phyloP scores from a whole-genome alignment of 257 asterid species.

The Eustoma russellianum region DNA sequence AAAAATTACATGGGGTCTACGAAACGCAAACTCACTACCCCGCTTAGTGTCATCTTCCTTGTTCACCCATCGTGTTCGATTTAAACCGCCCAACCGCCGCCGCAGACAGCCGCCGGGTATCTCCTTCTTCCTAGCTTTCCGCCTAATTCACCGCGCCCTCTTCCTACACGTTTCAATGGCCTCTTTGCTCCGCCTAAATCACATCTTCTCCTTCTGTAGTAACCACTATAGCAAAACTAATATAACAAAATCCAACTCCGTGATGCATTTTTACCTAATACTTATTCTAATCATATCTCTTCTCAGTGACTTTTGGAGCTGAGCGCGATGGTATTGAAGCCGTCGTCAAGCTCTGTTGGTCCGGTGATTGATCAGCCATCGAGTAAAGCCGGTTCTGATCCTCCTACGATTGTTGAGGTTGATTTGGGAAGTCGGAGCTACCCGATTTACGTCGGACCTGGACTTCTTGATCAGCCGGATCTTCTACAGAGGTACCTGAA shows the following conservation, averaged over 20 bases:
- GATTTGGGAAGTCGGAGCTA: slow-evolving; percentile 95
- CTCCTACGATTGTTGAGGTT: slow-evolving; percentile 64
- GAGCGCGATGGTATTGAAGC: slow-evolving; percentile 23
- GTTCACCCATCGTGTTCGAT: slow-evolving; percentile 3
- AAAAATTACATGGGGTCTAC: not conserved
- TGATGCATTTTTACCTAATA: slow-evolving; percentile 28
- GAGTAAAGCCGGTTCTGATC: slow-evolving; percentile 31
- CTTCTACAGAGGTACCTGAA: slow-evolving; percentile 64
- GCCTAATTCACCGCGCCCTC: slow-evolving; percentile 14
- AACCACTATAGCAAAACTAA: slow-evolving; percentile 7
- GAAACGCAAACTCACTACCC: slow-evolving; percentile 6
- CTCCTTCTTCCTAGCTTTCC: not conserved
- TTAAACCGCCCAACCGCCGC: not conserved
- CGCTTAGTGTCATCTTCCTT: not conserved
- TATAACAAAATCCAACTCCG: slow-evolving; percentile 16
- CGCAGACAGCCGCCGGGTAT: not conserved
- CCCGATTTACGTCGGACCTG: slow-evolving; percentile 95
- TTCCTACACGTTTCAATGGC: slow-evolving; percentile 4
- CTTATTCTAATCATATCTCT: slow-evolving; percentile 22
- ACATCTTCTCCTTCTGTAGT: slow-evolving; percentile 19
- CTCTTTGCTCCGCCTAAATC: slow-evolving; percentile 35
- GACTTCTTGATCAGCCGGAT: slow-evolving; percentile 73
- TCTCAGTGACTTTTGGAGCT: slow-evolving; percentile 17
- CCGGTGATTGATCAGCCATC: slow-evolving; percentile 56
- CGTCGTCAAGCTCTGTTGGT: slow-evolving; percentile 39